Base-by-base conservation (phyloP, 2,329 filamentous ascomycete species). In the Davidsoniella eucalypti region DNA sequence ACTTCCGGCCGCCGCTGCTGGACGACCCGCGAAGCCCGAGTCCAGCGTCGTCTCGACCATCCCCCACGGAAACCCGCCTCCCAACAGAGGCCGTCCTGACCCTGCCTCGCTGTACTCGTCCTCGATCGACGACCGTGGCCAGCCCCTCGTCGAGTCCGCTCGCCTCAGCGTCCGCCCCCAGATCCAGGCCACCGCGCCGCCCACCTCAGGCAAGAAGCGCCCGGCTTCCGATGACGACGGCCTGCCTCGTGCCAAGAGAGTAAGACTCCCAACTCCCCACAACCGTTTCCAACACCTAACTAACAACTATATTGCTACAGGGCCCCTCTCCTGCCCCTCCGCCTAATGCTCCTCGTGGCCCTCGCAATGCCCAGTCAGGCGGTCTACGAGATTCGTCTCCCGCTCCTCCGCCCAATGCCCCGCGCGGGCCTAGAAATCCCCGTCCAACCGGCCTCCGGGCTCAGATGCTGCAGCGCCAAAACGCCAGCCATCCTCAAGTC, bases 131-230 rank as follows among this genome's bases (percentile, higher is more conserved):
- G 51, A 50, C 7, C 50, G 44, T 4, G 54, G 52, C 5, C 21
- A 49, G 6, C 36, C 45, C 0, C 38, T 55, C 25, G 53, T 41
- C 16, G 44, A 56, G 41, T 38, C 52, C n/a, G 57, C 60, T n/a
- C 58, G 61, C 4, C 57, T 55, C 21, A 57, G 55, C 25, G 61
- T 61, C 3, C 14, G 45, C 6, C 61, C 58, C 3, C 69, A 69
- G 1, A 44, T 63, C 63, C 9, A 62, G 64, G 2, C 55, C 55
- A 44, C 57, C 52, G 23, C 41, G 54, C 5, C 45, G 48, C 8
- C 51, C 49, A 33, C 46, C 56, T 4, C 59, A 25, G 52, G 53
- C 10, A 72, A 66, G 59, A 75, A 74, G 57, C 61, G 71, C 49
- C 55, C 63, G 8, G 61, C 65, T 14, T 69, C 72, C n/a, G 64